A percentile compares a stretch with the other conserved stretches of the same genome.
Conservation (phyloP, 441 rosid genomes). For the Adansonia rubrostipa region DNA sequence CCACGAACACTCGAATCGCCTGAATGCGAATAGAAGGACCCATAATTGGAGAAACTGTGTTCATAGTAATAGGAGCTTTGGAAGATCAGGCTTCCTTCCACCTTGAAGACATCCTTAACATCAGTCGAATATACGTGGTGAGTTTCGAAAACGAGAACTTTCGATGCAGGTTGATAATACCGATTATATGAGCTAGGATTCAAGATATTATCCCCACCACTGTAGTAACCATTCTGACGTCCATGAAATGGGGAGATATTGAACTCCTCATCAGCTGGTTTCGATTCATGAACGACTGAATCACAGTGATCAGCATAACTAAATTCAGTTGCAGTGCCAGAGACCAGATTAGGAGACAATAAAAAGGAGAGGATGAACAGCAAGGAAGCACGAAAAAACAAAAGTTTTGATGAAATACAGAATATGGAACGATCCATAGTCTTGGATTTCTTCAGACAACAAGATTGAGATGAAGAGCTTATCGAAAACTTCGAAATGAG, state of each 20-base stretch:
- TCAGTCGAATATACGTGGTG: constrained; percentile 13
- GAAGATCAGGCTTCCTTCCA: constrained; percentile 20
- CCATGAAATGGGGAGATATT: neutral
- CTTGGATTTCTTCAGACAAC: neutral
- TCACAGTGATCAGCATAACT: neutral
- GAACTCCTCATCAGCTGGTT: constrained; percentile 14
- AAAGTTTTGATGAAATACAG: neutral
- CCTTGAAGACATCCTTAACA: constrained; percentile 15
- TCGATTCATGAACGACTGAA: neutral
- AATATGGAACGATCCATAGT: constrained; percentile 17
- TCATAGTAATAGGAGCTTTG: neutral
- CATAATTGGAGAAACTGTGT: neutral
- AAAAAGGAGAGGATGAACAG: neutral
- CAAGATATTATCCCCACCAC: constrained; percentile 12
- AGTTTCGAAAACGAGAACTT: constrained; percentile 15
- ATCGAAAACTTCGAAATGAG: neutral
- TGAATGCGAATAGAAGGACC: neutral
- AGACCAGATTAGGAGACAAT: neutral
- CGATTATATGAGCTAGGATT: neutral
- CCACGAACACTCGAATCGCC: neutral
- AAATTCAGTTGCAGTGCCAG: neutral
- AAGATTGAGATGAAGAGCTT: neutral
- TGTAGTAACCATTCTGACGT: constrained; percentile 5
- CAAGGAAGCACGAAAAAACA: neutral
- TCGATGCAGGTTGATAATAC: neutral